Base-by-base conservation (phyloP, 371 early-diverging fungal genomes). In the Conidiobolus incongruus region DNA sequence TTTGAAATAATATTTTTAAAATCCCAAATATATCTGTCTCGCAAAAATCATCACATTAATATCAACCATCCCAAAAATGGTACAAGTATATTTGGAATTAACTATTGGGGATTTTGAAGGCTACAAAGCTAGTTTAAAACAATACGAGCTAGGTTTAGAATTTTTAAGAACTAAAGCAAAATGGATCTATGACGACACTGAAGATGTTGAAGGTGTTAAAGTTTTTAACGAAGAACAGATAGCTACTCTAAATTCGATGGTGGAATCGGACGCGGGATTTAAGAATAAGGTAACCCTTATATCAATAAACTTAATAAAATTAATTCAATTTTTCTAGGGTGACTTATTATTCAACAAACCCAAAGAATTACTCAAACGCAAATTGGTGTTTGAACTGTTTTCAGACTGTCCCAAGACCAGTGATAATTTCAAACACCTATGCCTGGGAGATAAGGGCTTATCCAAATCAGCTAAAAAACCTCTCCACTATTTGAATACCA, bases 391-490 rank as follows among this genome's bases (percentile, higher is more conserved):
- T 45, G 56, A 58, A 15, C 52, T 75, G 17, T 60, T 54, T 48
- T 47, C 58, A 8, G 53, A 61, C 33, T 67, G 67, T 40, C 79
- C 79, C 36, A 76, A 75, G 45, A 65, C 75, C 1, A 50, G 62
- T 37, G 63, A 65, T 15, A 76, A 75, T 48, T 75, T 79, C 50
- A 38, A 56, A 13, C 47, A 55, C 2, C 55, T 79, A 10, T 71
- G 71, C 50, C 53, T 55, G 26, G 71, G 75, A 1, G 53, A 57
- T 11, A 59, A 58, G 29, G 53, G 45, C 10, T 15, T 65, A 1
- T 55, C 55, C 19, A 65, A 70, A 40, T 45, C 56, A n/a, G 51
- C 58, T 37, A 62, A 60, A 46, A 77, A 77, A 45, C 59, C 63
- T 0, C 45, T 69, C 16, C 68, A 60, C 53, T 53, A 13, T 56